Conservation (phyloP, 2,329 filamentous ascomycete species). For the Polychaeton citri region DNA sequence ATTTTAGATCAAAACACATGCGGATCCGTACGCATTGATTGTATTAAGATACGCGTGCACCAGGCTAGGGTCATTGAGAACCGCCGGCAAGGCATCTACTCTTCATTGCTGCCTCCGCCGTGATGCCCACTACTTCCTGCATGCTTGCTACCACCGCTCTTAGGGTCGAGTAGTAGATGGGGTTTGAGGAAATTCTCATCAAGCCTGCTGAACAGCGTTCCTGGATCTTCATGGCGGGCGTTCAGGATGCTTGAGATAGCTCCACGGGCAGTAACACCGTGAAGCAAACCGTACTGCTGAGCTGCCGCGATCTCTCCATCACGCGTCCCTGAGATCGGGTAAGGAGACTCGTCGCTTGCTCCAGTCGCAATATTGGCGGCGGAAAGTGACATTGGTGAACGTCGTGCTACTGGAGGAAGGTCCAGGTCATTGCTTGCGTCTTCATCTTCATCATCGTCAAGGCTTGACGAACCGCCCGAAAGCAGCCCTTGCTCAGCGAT, state of each 20-base stretch:
- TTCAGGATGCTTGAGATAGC: conserved; percentile 71
- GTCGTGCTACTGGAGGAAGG: conserved; percentile 43
- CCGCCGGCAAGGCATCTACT: neutral
- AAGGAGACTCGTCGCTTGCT: conserved; percentile 23
- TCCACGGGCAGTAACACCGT: conserved; percentile 50
- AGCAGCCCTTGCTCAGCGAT: conserved; percentile 41
- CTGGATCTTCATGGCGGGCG: conserved; percentile 69
- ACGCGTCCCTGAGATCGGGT: conserved; percentile 27
- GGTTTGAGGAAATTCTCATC: conserved; percentile 97
- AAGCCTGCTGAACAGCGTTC: conserved; percentile 77
- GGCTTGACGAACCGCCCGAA: conserved; percentile 20
- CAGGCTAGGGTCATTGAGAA: too few relatives aligned
- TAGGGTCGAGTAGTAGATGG: conserved; percentile 64
- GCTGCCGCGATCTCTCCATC: conserved; percentile 9
- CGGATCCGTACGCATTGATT: too few relatives aligned
- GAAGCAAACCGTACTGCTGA: conserved; percentile 23
- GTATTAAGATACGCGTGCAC: too few relatives aligned
- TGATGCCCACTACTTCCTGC: conserved; percentile 4
- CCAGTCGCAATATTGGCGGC: conserved; percentile 42
- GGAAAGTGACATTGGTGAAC: conserved; percentile 25
- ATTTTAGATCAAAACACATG: too few relatives aligned
- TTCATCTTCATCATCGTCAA: conserved; percentile 28
- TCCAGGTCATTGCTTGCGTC: conserved; percentile 43
- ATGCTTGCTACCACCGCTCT: conserved; percentile 9
- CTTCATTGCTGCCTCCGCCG: neutral